Evolutionary conservation across 2,329 filamentous ascomycete genomes (phyloP), one percentile per base, ranked within the genome.

Genomic region (Tolypocladium amazonense): DNA sequence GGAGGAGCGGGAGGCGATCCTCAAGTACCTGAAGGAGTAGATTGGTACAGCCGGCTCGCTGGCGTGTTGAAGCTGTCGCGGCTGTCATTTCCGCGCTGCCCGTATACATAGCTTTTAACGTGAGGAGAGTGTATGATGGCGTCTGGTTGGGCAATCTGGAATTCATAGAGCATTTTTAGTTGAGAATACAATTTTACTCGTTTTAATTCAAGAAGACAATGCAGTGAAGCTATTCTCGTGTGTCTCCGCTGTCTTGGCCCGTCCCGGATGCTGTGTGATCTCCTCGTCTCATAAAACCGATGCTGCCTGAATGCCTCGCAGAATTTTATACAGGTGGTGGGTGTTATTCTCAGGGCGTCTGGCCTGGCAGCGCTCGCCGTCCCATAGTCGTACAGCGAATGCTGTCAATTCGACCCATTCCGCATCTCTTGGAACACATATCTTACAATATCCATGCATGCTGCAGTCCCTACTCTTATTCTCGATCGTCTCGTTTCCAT

Each of bases 1-100:
- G 57, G 86, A 85, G 65, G 92, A 99, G 81, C 89, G 91, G 73
- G 92, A 97, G 75, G 85, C 89, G 74, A 82, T 95, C 58, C 79
- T 96, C 62, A 78, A 81, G 72, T 84, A 79, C 65, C 69, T 85
- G 59, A 72, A 76, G 65, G 79, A 76, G 68, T 78, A 74, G 61
- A 62, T 50, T 54, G 58, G 9, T 37, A 59, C 39, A 27, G 11
- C 14, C 20, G 4, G 18, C 27, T 33, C n/a, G 9, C 5, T 35
- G 33, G 18, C 15, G 43, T 6, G 23, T 23, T 25, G 23, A n/a
- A 47, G 43, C 25, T 30, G 52, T n/a, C 9, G 30, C 53, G 12
- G 15, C 35, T n/a, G 25, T 11, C 43, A 38, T 23, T 45, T 27
- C 33, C 5, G 18, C 30, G 50, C 30, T 23, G 6, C 11, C 14